phyloP scores from a whole-genome alignment of 257 asterid genomes.

The Fraxinus quadrangulata region DNA sequence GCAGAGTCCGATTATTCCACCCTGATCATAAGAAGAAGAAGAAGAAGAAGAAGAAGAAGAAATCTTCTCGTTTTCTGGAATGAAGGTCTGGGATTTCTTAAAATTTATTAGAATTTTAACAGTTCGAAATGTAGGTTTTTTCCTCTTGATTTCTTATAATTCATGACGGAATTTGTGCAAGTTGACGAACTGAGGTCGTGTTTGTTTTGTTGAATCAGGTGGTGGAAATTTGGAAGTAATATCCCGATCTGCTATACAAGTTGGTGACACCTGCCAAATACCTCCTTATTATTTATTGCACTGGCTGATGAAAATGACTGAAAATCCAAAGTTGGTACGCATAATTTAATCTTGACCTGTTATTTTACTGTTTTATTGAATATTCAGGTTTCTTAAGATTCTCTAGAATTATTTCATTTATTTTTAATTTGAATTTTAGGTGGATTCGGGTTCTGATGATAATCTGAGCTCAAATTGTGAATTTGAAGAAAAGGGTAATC shows the following conservation, averaged over 20 bases:
- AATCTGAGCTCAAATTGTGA: constrained; percentile 29
- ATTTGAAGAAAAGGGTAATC: constrained; percentile 38
- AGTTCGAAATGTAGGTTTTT: not conserved
- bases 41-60: not conserved
- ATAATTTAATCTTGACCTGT: not conserved
- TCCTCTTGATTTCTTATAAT: not conserved
- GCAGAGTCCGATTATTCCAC: not conserved
- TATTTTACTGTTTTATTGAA: constrained; percentile 35
- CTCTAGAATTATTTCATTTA: not conserved
- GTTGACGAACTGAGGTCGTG: constrained; percentile 33
- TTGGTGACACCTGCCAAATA: constrained; percentile 21
- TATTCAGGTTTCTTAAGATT: not conserved
- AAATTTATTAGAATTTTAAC: not conserved
- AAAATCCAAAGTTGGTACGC: constrained; percentile 42
- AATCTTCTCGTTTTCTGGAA: not conserved
- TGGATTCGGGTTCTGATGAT: constrained; percentile 41
- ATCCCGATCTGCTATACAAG: constrained; percentile 35
- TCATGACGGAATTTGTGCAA: constrained; percentile 13
- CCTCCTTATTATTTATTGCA: constrained; percentile 7
- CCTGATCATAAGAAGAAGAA: not conserved
- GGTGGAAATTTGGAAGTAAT: constrained; percentile 12
- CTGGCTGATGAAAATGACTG: constrained; percentile 31
- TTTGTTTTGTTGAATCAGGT: constrained; percentile 37
- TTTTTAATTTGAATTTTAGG: constrained; percentile 30
- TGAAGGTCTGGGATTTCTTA: not conserved